Evolutionary conservation across 2,329 filamentous ascomycete species (phyloP), one percentile per base, ranked within the genome.

Genomic region (Magnaporthiopsis poae): DNA sequence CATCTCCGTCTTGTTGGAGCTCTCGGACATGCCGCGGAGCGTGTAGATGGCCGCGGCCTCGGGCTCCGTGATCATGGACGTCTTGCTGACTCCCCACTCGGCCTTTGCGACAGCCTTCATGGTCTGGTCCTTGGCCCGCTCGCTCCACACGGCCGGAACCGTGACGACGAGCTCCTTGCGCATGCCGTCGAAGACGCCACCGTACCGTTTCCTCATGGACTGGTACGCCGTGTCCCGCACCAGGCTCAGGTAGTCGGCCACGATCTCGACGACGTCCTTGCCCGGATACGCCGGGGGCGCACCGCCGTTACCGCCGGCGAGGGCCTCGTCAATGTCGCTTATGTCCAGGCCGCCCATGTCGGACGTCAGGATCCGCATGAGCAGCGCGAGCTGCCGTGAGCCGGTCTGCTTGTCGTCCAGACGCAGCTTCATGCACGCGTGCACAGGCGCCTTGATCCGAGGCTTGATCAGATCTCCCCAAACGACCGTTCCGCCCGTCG

Each of bases 71-170:
- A 81, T 68, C 59, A 81, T 78, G 0, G 67, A 59, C 7, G 80
- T 63, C 0, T 62, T 71, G 0, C 80, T 80, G 0, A 71, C 46
- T 0, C 75, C 77, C 0, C 80, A 80, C 0, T 80, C 77, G 0
- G 63, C 25, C 0, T 68, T 52, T 0, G 74, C 73, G 0, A 79
- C 80, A 0, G 74, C 62, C 0, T 71, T 68, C 80, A 82, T 81
- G 0, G 73, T 67, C 0, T 67, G 29, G 1, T 75, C 59, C 35
- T 66, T 74, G 0, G 77, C 76, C 65, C 79, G 79, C 0, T 74
- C 70, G 0, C 77, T 76, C 80, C 80, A 82, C 11, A 82, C 81
- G 0, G 80, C 80, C 0, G 80, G 80, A 0, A 82, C 56, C 0
- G 80, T 82, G 1, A 80, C 68, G 1, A 86, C 79, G 66, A 65